Base-by-base conservation (phyloP, 2,329 filamentous ascomycete genomes). In the Diaporthe sp. region DNA sequence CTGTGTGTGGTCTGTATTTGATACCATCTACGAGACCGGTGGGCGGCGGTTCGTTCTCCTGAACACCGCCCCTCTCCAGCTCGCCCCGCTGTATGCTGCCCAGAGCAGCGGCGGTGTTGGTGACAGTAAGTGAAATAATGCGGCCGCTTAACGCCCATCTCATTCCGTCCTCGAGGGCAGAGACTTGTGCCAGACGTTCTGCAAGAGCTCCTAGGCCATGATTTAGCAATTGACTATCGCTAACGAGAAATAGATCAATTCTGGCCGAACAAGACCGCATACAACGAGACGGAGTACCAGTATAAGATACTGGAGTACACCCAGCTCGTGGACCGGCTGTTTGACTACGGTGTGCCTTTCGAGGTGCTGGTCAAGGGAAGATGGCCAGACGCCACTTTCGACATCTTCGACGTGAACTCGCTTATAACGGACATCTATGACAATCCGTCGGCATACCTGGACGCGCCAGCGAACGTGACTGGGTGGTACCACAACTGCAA, bases 1-100 rank as follows among this genome's bases (percentile, higher is more conserved):
- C 76, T 96, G 94, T 80, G 85, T 95, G 2, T 95, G 92, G 85
- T 80, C 85, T 9, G 86, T 89, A 2, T 88, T 95, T 66, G 89
- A 92, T 77, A 81, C 81, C 7, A 84, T 96, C 1, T 94, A 96
- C 82, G 82, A 85, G 42, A 87, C 89, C 54, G 94, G 94, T 6
- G 94, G 87, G 0, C 87, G 93, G 17, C 91, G 91, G 75, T 95
- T 96, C 77, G 91, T 95, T 2, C 84, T 96, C 22, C 86, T 95
- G 83, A 95, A 95, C 80, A 83, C 89, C 19, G 90, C 88, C 0
- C 93, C 94, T 0, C 84, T 96, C 60, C 86, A 95, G 66, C 83
- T 92, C n/a, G 84, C 89, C 1, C 94, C 94, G 0, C 83, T 92
- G 73, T 96, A 96, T 80, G 89, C 89, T 0, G 78, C 85, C 42